Conservation (phyloP, 1,284 basidiomycete genomes). For the Heterobasidion occidentale region DNA sequence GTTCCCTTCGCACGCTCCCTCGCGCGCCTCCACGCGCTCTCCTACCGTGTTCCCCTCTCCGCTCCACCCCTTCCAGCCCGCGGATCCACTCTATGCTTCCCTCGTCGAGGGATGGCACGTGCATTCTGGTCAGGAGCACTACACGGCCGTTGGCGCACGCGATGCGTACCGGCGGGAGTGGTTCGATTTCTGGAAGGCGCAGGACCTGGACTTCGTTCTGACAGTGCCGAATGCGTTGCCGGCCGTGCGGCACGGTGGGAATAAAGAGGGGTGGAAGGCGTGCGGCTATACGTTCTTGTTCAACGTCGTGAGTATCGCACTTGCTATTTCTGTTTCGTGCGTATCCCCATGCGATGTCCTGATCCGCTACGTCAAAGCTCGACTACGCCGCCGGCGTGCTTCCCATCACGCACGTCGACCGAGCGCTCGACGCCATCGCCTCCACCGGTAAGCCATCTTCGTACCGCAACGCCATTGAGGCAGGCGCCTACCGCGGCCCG, state of each 20-base stretch:
- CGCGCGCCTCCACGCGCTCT: no score
- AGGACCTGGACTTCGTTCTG: constrained; percentile 51
- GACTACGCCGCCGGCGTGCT: constrained; percentile 54
- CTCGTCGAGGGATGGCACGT: constrained; percentile 31
- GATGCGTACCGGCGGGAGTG: constrained; percentile 34
- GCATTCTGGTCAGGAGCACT: constrained; percentile 36
- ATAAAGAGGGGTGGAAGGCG: constrained; percentile 31
- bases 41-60: no score
- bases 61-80: background rate
- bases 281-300: constrained; percentile 38
- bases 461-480: constrained; percentile 21
- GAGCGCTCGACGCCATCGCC: constrained; percentile 30
- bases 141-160: constrained; percentile 32
- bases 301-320: constrained; percentile 25
- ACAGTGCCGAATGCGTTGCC: constrained; percentile 53
- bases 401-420: constrained; percentile 48
- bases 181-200: constrained; percentile 45
- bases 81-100: constrained; percentile 29
- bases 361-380: constrained; percentile 22
- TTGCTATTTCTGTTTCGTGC: no score
- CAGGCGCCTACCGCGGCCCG: constrained; percentile 29
- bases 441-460: constrained; percentile 14
- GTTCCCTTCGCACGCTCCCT: constrained; percentile 28
- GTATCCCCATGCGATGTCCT: no score
- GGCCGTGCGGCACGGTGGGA: constrained; percentile 39